Evolutionary conservation across 306 rosid species (phyloP).

Genomic region (Pueraria montana): DNA sequence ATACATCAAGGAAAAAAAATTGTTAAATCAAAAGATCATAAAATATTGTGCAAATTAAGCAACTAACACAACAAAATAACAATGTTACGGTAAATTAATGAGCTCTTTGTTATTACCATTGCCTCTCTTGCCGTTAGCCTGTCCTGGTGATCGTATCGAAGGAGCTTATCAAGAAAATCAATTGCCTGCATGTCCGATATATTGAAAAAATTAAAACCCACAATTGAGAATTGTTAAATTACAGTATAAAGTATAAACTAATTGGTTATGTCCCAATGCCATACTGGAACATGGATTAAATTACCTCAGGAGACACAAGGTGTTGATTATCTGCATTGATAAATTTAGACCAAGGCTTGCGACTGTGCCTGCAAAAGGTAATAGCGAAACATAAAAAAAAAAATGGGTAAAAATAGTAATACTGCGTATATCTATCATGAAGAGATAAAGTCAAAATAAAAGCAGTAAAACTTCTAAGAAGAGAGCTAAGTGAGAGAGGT

Average conservation of each 20-base stretch:
- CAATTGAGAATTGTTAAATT: slow-evolving; percentile 3
- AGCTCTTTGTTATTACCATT: slow-evolving; percentile 65
- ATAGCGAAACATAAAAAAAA: slow-evolving; percentile 35
- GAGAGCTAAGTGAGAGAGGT: background rate
- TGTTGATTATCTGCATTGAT: slow-evolving; percentile 95
- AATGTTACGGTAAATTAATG: slow-evolving; percentile 10
- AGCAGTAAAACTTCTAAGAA: slow-evolving; percentile 29
- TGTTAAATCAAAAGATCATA: background rate
- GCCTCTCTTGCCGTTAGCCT: slow-evolving; percentile 97
- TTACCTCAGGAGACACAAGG: slow-evolving; percentile 96
- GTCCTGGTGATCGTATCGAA: slow-evolving; percentile 96
- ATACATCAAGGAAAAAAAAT: background rate
- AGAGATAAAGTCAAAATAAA: slow-evolving; percentile 8
- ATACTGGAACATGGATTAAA: slow-evolving; percentile 32
- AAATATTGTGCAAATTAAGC: background rate
- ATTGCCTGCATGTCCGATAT: slow-evolving; percentile 73
- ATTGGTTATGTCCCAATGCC: slow-evolving; percentile 9
- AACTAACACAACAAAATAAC: background rate
- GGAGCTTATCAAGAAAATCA: slow-evolving; percentile 98
- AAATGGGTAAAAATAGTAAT: slow-evolving; percentile 5
- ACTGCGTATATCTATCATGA: slow-evolving; percentile 34
- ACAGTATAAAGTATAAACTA: slow-evolving; percentile 4
- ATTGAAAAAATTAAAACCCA: slow-evolving; percentile 42
- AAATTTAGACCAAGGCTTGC: slow-evolving; percentile 98
- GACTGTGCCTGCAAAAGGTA: slow-evolving; percentile 86